These are phyloP conservation scores for Lenzites betulinus DNA, from an alignment of 768 basidiomycete species.

Conservation along the genomic window DNA sequence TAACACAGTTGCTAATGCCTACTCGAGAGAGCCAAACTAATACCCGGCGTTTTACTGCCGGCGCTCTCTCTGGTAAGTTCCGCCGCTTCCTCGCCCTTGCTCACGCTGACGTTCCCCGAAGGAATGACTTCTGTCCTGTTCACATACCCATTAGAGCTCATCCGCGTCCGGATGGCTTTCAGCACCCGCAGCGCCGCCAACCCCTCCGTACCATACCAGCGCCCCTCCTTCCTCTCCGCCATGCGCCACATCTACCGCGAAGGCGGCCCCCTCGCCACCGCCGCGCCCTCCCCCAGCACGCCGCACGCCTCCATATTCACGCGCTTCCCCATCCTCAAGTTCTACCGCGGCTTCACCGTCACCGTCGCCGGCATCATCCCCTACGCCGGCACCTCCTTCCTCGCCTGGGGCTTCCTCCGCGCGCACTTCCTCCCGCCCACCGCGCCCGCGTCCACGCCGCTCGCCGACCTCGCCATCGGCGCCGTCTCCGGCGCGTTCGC, in stretches of 20 bases:
- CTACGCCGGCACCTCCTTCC: constrained; percentile 93
- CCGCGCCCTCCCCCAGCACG: constrained; percentile 8
- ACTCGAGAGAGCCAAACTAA: constrained; percentile 78
- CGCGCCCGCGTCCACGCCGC: constrained; percentile 38
- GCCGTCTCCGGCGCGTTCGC: constrained; percentile 83
- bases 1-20: constrained; percentile 80
- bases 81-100: neutral
- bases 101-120: constrained; percentile 24
- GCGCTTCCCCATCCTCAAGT: constrained; percentile 77
- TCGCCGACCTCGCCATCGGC: constrained; percentile 78
- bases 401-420: constrained; percentile 83
- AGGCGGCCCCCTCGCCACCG: constrained; percentile 36
- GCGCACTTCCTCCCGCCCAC: constrained; percentile 55
- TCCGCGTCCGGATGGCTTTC: constrained; percentile 95
- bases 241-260: constrained; percentile 73
- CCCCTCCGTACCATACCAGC: constrained; percentile 22
- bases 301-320: constrained; percentile 44
- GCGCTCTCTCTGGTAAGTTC: constrained; percentile 80
- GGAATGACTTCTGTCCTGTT: constrained; percentile 86
- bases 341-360: constrained; percentile 97
- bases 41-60: constrained; percentile 77
- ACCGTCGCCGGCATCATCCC: constrained; percentile 92
- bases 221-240: constrained; percentile 56
- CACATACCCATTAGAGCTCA: constrained; percentile 94
- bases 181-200: constrained; percentile 48